Base-by-base conservation (phyloP, 257 asterid genomes). In the Sherardia arvensis region DNA sequence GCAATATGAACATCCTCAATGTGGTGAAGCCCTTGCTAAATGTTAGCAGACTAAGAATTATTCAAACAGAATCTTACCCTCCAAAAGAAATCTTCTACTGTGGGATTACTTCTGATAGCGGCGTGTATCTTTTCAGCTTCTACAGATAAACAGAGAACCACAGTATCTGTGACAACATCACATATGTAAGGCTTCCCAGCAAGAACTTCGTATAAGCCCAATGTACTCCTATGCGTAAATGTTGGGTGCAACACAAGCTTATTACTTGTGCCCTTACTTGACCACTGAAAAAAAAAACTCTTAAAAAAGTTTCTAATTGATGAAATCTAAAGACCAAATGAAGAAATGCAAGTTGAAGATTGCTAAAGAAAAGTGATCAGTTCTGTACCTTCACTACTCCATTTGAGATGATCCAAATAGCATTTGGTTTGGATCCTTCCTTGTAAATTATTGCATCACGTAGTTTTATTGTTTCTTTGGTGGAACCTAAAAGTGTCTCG, bases 71-170 rank as follows among this genome's bases (percentile, higher is more conserved):
- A 77, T 49, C 80, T 22, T 82, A 89, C 99, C 94, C 51, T 82
- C 99, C 99, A 93, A 83, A 93, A 87, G 84, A 93, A 85, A 69
- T 90, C 94, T 83, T 93, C 96, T n/a, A 93, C 81, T 1, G 83
- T 78, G 67, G 99, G 95, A 82, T 84, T 86, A 69, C 86, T 78
- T 77, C 83, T 73, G 82, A 83, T 67, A 1, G 84, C 87, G 55
- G 90, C 33, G 75, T 74, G 79, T 70, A 93, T 71, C 77, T 74
- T 87, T 68, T 87, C 96, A 74, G 88, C 70, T 67, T 87, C 96
- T 55, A 93, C 69, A 74, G 81, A 85, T 80, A 87, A 82, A 76
- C 96, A 84, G 70, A 79, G 79, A 36, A 86, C 94, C 74, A 89
- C 96, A 47, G 97, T 87, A 69, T 93, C 95, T 1, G 97, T 73